Evolutionary conservation across 345 rosid genomes (phyloP).

Genomic region (Mercurialis annua): DNA sequence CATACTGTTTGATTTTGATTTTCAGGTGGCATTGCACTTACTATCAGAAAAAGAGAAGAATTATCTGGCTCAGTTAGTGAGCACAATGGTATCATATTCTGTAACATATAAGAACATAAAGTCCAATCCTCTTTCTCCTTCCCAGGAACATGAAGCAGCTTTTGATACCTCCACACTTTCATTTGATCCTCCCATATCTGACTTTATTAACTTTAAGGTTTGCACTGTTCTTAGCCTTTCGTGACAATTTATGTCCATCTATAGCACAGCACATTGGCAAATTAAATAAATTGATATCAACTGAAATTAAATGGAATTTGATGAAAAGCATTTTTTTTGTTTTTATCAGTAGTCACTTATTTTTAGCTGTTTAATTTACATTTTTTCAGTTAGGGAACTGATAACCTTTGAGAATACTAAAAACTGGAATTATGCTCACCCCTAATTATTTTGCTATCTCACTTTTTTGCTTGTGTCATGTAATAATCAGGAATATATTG

Average conservation of each 20-base stretch:
- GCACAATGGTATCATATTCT: conserved; percentile 67
- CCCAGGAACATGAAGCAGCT: conserved; percentile 43
- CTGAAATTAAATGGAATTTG: background rate
- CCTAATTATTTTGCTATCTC: background rate
- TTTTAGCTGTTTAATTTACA: too few species aligned
- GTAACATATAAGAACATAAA: conserved; percentile 62
- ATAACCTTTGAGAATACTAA: too few species aligned
- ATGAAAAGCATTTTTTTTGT: too few species aligned
- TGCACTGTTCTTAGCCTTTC: conserved; percentile 9
- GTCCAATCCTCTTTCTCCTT: conserved; percentile 38
- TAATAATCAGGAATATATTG: conserved; percentile 54
- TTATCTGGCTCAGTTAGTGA: conserved; percentile 57
- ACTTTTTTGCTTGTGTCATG: conserved; percentile 16
- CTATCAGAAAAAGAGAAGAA: conserved; percentile 70
- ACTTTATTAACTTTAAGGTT: conserved; percentile 78
- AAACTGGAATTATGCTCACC: background rate
- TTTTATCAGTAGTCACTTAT: too few species aligned
- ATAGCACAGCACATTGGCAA: background rate
- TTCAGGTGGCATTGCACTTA: conserved; percentile 83
- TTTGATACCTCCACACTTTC: conserved; percentile 48
- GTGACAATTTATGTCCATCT: conserved; percentile 1
- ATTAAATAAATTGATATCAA: background rate
- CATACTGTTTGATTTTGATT: conserved; percentile 13
- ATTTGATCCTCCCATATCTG: conserved; percentile 70
- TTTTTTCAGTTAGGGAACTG: too few species aligned